Base-by-base conservation (phyloP, 306 rosid genomes). In the Inga oerstediana region DNA sequence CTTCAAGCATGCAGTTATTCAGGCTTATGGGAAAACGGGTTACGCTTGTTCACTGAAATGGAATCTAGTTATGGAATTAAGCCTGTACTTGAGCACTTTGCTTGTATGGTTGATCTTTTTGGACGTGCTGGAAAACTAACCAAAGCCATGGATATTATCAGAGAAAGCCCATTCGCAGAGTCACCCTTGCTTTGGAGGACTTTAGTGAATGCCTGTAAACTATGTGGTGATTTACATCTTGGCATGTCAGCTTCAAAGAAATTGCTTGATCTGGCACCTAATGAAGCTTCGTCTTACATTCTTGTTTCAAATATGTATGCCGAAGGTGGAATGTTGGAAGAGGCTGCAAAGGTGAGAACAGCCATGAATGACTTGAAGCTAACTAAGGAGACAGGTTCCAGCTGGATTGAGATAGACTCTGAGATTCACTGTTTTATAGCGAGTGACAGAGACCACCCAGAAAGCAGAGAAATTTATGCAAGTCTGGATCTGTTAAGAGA, bases 1-100 rank as follows among this genome's bases (percentile, higher is more conserved):
- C 90, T 89, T 85, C 92, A 89, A 85, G 90, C 90, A 70, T 89
- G 89, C 86, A 83, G 83, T 81, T 87, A 87, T 73, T 80, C 87
- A 24, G 84, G 92, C 72, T 76, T 83, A 81, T 89, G 88, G 87
- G 84, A 78, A 70, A 85, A n/a, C 48, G 90, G 92, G 59, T 35
- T 87, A n/a, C 7, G 74, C 87, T 78, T 89, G 76, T 89, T 89
- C 82, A 43, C 71, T n/a, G 90, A 89, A 68, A 87, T 89, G 83
- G 87, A 83, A 77, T 15, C 82, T 19, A 85, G 81, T 46, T 87
- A 89, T 83, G 87, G 87, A 62, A 48, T 84, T 71, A 81, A 10
- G 71, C 85, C 90, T 43, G 71, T 66, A 64, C 81, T 83, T 43
- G 92, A 89, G 86, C 92, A 87, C 86, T 85, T 80, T 62, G 89